Evolutionary conservation across 345 rosid species (phyloP).

Genomic region (Syzygium aqueum): DNA sequence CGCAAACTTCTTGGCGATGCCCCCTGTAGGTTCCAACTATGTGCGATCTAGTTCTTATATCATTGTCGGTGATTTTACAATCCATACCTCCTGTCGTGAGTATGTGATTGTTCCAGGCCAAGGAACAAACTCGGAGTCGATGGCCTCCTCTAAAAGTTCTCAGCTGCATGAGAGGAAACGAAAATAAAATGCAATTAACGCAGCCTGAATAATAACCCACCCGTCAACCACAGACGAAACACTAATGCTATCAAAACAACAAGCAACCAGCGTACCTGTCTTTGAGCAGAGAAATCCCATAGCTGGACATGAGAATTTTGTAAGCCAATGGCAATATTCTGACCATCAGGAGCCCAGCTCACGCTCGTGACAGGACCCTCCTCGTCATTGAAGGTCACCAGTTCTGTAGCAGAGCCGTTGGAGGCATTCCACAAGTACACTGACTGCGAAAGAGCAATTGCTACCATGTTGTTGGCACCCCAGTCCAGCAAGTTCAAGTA

Average conservation of each 20-base stretch:
- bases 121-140: not conserved
- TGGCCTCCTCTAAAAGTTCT: not conserved
- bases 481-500: constrained; percentile 42
- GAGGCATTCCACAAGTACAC: constrained; percentile 49
- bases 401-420: constrained; percentile 30
- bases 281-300: not conserved
- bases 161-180: not conserved
- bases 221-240: not conserved
- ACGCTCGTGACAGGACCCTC: constrained; percentile 39
- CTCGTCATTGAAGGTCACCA: constrained; percentile 35
- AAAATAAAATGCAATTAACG: not conserved
- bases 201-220: not conserved
- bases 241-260: not conserved
- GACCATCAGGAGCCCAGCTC: constrained; percentile 42
- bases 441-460: constrained; percentile 25
- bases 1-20: constrained; percentile 25
- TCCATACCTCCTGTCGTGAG: no score
- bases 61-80: constrained; percentile 10
- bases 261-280: no score
- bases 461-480: constrained; percentile 38
- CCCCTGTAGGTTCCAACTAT: constrained; percentile 24
- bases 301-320: constrained; percentile 43
- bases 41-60: constrained; percentile 22
- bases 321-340: constrained; percentile 35
- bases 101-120: not conserved